Evolutionary conservation across 495 filamentous ascomycete genomes (phyloP).

Genomic region (Symbiotaphrina buchneri): DNA sequence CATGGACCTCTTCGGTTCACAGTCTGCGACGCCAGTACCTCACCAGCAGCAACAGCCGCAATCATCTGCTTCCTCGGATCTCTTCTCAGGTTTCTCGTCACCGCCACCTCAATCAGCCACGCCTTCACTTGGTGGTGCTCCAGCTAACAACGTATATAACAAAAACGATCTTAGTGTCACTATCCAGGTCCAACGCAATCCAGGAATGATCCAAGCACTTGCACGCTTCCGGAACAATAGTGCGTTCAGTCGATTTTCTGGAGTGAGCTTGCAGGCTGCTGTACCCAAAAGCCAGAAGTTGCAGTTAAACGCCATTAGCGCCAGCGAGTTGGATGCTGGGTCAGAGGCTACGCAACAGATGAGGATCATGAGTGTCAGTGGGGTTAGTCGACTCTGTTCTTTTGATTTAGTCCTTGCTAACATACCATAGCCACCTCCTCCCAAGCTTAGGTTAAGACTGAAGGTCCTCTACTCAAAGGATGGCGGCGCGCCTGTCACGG

Average conservation of each 20-base stretch:
- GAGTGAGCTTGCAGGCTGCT: constrained; percentile 70
- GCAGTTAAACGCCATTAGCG: constrained; percentile 71
- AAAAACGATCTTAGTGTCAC: constrained; percentile 67
- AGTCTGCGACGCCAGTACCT: constrained; percentile 14
- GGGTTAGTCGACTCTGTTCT: constrained; percentile 36
- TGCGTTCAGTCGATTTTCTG: constrained; percentile 35
- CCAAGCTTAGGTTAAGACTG: constrained; percentile 59
- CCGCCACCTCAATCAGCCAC: constrained; percentile 22
- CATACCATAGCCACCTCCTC: constrained; percentile 28
- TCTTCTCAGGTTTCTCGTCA: constrained; percentile 20
- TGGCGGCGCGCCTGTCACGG: constrained; percentile 40
- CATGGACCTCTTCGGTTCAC: constrained; percentile 57
- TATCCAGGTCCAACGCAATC: constrained; percentile 60
- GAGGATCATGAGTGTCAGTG: constrained; percentile 61
- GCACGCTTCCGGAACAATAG: constrained; percentile 66
- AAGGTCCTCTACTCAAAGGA: constrained; percentile 62
- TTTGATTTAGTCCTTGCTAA: not conserved
- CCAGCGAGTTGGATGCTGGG: constrained; percentile 47
- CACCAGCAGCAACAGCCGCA: constrained; percentile 16
- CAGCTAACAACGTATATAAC: constrained; percentile 49
- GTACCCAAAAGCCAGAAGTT: constrained; percentile 90
- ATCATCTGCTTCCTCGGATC: constrained; percentile 9
- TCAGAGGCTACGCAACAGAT: constrained; percentile 74
- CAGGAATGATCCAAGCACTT: constrained; percentile 48
- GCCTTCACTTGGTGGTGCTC: constrained; percentile 10